Evolutionary conservation across 305 asterid species (phyloP), one percentile per base, ranked within the genome.

Genomic region (Solanum hybrid): DNA sequence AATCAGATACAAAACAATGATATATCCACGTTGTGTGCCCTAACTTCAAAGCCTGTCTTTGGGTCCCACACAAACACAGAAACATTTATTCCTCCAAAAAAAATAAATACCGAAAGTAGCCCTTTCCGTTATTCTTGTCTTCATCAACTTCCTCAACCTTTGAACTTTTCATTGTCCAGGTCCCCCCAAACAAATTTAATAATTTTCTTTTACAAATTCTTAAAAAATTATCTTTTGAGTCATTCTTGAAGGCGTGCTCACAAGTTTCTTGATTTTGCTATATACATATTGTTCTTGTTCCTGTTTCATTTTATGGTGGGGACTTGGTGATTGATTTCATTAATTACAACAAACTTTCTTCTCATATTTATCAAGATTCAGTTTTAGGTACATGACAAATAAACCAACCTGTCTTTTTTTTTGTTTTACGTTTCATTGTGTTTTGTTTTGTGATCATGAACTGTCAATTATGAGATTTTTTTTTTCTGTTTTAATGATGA

Each of bases 111-210:
- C 95, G 64, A 90, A 83, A 91, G 6, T 90, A 69, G 91, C 96
- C 96, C 26, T 90, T 90, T 94, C 96, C 93, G 96, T 96, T 96
- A 93, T 94, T 93, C 92, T 85, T 90, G 93, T 90, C 91, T 77
- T 90, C 91, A 36, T 83, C 80, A 85, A 64, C 85, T 92, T 83
- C 90, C 87, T 39, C 37, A 91, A 87, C 87, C 79, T 90, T 80
- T 46, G 82, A 51, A 51, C 83, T 87, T 86, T 92, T 91, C 92
- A 88, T 89, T 74, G 89, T 83, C 78, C 77, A 88, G 89, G 64
- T 81, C 89, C 89, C 88, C 84, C 75, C 91, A 64, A 64, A 64
- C 73, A 64, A 64, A 64, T 64, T 61, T 82, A 26, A 90, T n/a
- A 36, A 36, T 79, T 75, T 80, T 85, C 81, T 35, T 92, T 79